Percentiles rank a stretch among this genome's conserved stretches.
These are phyloP conservation scores for Phialocephala subalpina DNA, from an alignment of 2,329 filamentous ascomycete genomes.

Conservation along the genomic window DNA sequence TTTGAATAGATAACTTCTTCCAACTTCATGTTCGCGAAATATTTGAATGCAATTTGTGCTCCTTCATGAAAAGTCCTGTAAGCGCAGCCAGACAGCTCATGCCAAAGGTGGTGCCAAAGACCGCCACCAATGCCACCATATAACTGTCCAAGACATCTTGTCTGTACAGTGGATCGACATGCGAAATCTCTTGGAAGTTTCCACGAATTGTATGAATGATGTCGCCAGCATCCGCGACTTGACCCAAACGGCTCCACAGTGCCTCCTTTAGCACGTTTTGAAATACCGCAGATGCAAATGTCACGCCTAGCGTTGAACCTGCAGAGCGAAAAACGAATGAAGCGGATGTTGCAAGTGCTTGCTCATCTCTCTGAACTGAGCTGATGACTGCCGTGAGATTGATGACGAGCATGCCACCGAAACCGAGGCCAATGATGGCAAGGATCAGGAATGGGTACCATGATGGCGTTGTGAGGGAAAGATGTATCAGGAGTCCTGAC, in stretches of 20 bases:
- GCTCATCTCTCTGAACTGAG: slow-evolving; percentile 70
- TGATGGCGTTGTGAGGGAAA: slow-evolving; percentile 61
- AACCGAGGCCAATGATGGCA: slow-evolving; percentile 57
- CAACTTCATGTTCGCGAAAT: background rate
- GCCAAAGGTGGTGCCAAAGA: background rate
- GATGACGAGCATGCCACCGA: slow-evolving; percentile 70
- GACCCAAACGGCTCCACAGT: background rate
- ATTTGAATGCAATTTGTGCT: background rate
- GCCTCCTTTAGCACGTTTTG: slow-evolving; percentile 18
- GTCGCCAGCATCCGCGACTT: background rate
- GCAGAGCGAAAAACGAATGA: slow-evolving; percentile 81
- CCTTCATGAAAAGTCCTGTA: background rate
- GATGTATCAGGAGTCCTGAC: slow-evolving; percentile 58
- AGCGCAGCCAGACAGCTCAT: background rate
- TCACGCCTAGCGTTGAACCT: slow-evolving; percentile 71
- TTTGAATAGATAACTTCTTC: background rate
- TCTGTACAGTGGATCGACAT: background rate
- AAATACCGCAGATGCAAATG: slow-evolving; percentile 39
- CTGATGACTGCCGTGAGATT: slow-evolving; percentile 75
- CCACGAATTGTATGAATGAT: background rate
- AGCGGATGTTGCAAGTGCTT: slow-evolving; percentile 77
- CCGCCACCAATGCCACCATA: background rate
- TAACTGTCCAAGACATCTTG: background rate
- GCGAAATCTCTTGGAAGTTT: background rate
- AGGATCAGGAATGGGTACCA: slow-evolving; percentile 61